Evolutionary conservation across 2,329 filamentous ascomycete genomes (phyloP).

Genomic region (Neopestalotiopsis rosae): DNA sequence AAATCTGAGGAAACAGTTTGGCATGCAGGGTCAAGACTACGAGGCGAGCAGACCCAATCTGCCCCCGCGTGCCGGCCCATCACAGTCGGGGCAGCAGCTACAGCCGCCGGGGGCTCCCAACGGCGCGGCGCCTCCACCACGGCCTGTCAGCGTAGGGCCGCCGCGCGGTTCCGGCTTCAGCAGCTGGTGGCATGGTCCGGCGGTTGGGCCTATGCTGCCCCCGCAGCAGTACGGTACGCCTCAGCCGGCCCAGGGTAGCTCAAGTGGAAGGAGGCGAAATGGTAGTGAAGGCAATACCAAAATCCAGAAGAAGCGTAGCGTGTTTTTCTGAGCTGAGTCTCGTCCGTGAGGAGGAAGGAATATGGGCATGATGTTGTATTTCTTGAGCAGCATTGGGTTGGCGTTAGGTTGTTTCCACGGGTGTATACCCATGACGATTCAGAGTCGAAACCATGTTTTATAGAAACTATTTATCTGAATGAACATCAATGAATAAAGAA

Average conservation of each 20-base stretch:
- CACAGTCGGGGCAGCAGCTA: slow-evolving; percentile 29
- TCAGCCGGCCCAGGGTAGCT: slow-evolving; percentile 52
- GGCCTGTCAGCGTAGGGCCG: slow-evolving; percentile 56
- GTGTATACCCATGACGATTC: neutral
- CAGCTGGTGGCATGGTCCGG: slow-evolving; percentile 37
- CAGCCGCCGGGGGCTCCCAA: slow-evolving; percentile 30
- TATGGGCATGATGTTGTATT: neutral
- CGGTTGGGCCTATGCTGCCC: slow-evolving; percentile 21
- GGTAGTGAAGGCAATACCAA: slow-evolving; percentile 43
- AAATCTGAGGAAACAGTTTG: slow-evolving; percentile 72
- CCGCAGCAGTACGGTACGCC: slow-evolving; percentile 33
- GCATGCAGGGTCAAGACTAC: slow-evolving; percentile 56
- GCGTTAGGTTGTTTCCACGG: neutral
- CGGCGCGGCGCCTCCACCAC: slow-evolving; percentile 38
- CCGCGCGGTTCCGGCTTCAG: slow-evolving; percentile 30
- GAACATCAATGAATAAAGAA: neutral
- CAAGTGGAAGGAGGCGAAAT: slow-evolving; percentile 35
- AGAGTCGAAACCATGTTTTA: neutral
- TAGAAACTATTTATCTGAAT: neutral
- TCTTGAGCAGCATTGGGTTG: slow-evolving; percentile 7
- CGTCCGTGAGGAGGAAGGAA: no score
- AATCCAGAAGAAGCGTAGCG: slow-evolving; percentile 54
- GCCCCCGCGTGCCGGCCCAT: slow-evolving; percentile 33
- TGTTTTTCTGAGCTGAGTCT: slow-evolving; percentile 42
- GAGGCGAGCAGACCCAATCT: slow-evolving; percentile 34